Evolutionary conservation across 1,139 yeast species (phyloP), one percentile per base, ranked within the genome.

Genomic region (Ogataea hybrid): DNA sequence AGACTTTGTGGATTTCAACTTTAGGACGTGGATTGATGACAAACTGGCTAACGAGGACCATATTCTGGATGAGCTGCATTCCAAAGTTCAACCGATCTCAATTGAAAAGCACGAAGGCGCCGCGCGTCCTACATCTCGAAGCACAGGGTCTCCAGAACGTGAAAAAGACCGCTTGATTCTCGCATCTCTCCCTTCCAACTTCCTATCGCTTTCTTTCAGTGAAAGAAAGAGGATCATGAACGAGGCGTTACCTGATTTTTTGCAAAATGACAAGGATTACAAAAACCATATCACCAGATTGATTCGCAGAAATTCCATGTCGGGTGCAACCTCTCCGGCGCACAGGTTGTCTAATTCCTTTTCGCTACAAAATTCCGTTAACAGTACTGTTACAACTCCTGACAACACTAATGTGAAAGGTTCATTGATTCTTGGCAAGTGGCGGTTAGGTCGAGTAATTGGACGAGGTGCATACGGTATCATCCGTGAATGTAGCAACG

Each of bases 381-480:
- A 32, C 17, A 37, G 46, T 6, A 28, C 39, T 2, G 30, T 35
- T 10, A 20, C 36, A 1, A 48, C 51, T 1, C 32, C 35, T 5
- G 53, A 52, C 6, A 49, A 61, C 50, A 69, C 69, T 1, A 84
- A 81, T 54, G 85, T 80, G 49, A 71, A 73, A 47, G 90, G 88
- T 0, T 79, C 83, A 6, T 55, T 70, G 9, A 75, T 84, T 0
- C 56, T 82, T 68, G 77, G 73, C 9, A 44, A 42, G 3, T 79
- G 81, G 64, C 75, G 68, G 31, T 58, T 84, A 31, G 96, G 95
- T 0, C 80, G 79, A 51, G 75, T 84, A n/a, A 81, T 89, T 49
- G 96, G 96, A 1, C 79, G 77, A 58, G 97, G 97, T 8, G 95
- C 96, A 0, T 89, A 94, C 84, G 95, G 96, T 3, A 77, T 84